These are phyloP conservation scores for Plasmodium relictum DNA, from an alignment of 169 alveolate species.

Conservation along the genomic window DNA sequence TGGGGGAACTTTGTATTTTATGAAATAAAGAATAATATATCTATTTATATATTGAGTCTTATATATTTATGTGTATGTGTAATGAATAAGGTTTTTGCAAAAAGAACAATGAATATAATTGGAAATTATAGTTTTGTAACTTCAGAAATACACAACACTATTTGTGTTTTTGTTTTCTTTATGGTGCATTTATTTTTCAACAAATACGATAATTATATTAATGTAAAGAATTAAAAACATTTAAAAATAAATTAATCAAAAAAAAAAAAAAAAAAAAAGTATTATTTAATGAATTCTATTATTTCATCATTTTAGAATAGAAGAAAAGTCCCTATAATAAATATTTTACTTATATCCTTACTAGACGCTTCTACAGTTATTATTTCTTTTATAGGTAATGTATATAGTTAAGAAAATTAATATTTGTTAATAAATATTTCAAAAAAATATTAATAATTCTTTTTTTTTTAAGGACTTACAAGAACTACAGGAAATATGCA, in stretches of 20 bases:
- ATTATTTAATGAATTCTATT: neutral
- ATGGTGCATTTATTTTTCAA: constrained; percentile 10
- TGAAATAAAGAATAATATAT: constrained; percentile 21
- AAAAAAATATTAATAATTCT: neutral
- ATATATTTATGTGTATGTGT: constrained; percentile 51
- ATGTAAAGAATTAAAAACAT: neutral
- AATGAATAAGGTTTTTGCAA: constrained; percentile 55
- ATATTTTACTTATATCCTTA: constrained; percentile 14
- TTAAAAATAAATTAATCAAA: neutral
- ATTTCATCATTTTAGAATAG: constrained; percentile 5
- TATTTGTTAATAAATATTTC: too few relatives aligned
- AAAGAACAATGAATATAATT: constrained; percentile 49
- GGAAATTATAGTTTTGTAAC: constrained; percentile 70
- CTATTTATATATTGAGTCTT: constrained; percentile 10
- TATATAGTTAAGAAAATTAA: neutral
- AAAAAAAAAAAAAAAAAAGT: neutral
- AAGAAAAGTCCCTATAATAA: constrained; percentile 4
- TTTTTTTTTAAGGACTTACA: constrained; percentile 27
- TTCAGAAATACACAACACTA: constrained; percentile 37
- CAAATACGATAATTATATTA: neutral
- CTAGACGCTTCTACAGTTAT: constrained; percentile 52
- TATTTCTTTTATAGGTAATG: constrained; percentile 36
- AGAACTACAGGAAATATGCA: constrained; percentile 71
- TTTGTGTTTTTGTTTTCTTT: constrained; percentile 30
- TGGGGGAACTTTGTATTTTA: neutral